Evolutionary conservation across 2,329 filamentous ascomycete genomes (phyloP).

Genomic region (Fusarium udum): DNA sequence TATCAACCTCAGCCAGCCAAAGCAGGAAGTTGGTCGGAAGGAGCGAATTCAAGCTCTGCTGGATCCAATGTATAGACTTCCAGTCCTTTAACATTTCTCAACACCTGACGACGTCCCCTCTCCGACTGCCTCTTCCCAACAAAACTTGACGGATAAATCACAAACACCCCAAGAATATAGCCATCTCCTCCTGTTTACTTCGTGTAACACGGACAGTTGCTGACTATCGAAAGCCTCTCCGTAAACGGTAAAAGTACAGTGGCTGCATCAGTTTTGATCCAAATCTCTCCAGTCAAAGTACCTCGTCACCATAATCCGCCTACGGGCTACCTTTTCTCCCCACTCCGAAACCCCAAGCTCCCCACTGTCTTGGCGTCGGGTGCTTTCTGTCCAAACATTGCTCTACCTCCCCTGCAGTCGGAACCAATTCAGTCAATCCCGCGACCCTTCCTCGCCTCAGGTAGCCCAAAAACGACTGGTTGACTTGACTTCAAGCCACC

Average conservation of each 20-base stretch:
- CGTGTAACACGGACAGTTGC: not conserved
- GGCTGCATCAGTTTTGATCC: slow-evolving; percentile 11
- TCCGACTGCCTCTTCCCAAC: not conserved
- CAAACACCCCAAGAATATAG: not conserved
- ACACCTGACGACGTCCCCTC: not conserved
- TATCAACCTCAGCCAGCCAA: not conserved
- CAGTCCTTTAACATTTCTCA: not conserved
- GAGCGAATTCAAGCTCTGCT: not conserved
- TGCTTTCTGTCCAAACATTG: slow-evolving; percentile 36
- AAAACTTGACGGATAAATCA: not conserved
- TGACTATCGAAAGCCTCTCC: slow-evolving; percentile 19
- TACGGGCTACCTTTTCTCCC: slow-evolving; percentile 21
- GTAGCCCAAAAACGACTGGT: slow-evolving; percentile 43
- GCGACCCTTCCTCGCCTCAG: slow-evolving; percentile 43
- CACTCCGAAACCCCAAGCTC: slow-evolving; percentile 12
- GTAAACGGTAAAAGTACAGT: slow-evolving; percentile 12
- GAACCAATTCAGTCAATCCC: slow-evolving; percentile 35
- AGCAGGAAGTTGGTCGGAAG: not conserved
- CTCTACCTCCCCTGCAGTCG: slow-evolving; percentile 42
- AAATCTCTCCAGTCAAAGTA: slow-evolving; percentile 20
- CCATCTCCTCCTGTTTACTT: not conserved
- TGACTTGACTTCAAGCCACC: slow-evolving; percentile 45
- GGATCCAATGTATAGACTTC: not conserved
- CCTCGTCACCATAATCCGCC: slow-evolving; percentile 10
- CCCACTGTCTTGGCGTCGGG: slow-evolving; percentile 26